Percentiles rank a stretch among this genome's conserved stretches.
phyloP scores from a whole-genome alignment of 164 flowering plant genomes.

The Magnolia officinalis region DNA sequence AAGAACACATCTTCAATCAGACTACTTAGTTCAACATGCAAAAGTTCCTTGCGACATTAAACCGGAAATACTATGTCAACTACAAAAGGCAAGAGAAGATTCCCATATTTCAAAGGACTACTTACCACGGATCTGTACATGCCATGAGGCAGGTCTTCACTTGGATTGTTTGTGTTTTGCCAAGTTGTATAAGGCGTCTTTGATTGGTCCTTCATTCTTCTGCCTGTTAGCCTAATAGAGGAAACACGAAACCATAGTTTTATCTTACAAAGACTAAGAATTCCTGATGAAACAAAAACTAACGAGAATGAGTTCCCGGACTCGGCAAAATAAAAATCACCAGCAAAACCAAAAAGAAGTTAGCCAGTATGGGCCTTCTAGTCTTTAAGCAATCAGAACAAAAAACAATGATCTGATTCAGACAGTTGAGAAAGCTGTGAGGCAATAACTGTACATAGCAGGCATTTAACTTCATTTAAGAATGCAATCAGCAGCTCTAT shows the following conservation, averaged over 20 bases:
- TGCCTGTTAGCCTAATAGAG: slow-evolving; percentile 37
- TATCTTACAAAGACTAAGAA: background rate
- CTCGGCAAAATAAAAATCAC: background rate
- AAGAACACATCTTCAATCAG: too few relatives aligned
- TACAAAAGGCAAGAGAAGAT: background rate
- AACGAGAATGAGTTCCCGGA: too few relatives aligned
- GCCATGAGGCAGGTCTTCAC: background rate
- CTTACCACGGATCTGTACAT: background rate
- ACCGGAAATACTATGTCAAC: background rate
- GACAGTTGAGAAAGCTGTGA: background rate
- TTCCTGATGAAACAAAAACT: background rate
- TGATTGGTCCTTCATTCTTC: slow-evolving; percentile 38
- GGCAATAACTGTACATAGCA: background rate
- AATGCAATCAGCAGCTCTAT: too few relatives aligned
- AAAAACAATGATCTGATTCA: background rate
- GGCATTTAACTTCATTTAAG: too few relatives aligned
- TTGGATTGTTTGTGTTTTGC: slow-evolving; percentile 31
- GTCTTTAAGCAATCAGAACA: background rate
- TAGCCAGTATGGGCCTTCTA: background rate
- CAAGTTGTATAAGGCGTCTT: slow-evolving; percentile 37
- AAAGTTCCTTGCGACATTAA: too few relatives aligned
- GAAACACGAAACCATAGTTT: background rate
- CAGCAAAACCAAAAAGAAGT: background rate
- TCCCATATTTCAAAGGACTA: background rate
- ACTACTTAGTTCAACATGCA: background rate